A percentile compares a stretch with the other conserved stretches of the same genome.
Conservation (phyloP, 2,329 filamentous ascomycete species). For the Sarocladium oryzae region DNA sequence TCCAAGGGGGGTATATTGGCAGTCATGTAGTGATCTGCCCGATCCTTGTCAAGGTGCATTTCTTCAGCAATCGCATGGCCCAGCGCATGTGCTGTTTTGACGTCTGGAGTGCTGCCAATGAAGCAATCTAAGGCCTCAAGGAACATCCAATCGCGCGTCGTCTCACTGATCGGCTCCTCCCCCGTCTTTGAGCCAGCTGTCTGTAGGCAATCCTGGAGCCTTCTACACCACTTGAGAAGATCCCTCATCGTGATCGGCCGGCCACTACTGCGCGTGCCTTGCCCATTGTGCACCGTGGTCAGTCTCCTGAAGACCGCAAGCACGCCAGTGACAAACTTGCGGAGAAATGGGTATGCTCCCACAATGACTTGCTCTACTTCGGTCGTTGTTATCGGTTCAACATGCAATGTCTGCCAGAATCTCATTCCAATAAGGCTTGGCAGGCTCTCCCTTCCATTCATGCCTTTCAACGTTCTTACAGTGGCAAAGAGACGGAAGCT, state of each 20-base stretch:
- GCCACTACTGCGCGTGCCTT: constrained; percentile 33
- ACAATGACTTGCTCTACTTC: constrained; percentile 73
- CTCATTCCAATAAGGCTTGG: constrained; percentile 75
- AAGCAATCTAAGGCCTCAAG: constrained; percentile 93
- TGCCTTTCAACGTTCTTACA: constrained; percentile 68
- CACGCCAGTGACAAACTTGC: constrained; percentile 53
- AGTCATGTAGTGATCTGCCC: constrained; percentile 69
- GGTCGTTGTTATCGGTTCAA: constrained; percentile 56
- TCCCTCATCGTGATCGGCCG: constrained; percentile 66
- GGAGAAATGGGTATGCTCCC: constrained; percentile 63
- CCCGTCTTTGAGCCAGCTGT: constrained; percentile 56
- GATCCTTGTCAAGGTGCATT: constrained; percentile 78
- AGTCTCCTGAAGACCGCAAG: constrained; percentile 53
- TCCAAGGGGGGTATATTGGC: constrained; percentile 66
- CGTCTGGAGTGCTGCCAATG: constrained; percentile 68
- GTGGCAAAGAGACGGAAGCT: constrained; percentile 92
- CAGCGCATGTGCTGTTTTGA: constrained; percentile 51
- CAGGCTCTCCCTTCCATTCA: constrained; percentile 58
- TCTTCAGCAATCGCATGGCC: constrained; percentile 72
- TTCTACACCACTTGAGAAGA: constrained; percentile 83
- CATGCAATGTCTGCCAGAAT: constrained; percentile 75
- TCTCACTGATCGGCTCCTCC: constrained; percentile 65
- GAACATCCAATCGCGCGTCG: constrained; percentile 75
- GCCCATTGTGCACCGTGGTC: constrained; percentile 14
- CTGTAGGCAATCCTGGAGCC: constrained; percentile 61